Evolutionary conservation across 331 rosid genomes (phyloP).

Genomic region (Malus hybrid): DNA sequence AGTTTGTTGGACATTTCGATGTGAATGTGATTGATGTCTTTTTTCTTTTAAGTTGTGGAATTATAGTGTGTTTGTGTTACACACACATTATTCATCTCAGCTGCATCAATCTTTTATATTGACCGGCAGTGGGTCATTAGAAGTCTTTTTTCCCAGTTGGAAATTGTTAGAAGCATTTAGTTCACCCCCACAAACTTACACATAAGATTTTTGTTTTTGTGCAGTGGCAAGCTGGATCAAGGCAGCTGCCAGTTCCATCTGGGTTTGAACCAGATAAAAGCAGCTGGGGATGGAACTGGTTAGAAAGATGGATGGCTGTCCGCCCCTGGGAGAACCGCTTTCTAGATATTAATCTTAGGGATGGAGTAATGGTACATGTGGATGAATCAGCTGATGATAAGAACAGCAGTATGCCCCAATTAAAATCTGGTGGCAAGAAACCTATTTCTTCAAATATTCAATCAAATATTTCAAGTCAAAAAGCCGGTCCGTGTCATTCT

Average conservation of each 20-base stretch:
- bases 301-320: conserved; percentile 99
- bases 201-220: conserved; percentile 1
- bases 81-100: background rate
- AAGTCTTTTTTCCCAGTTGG: background rate
- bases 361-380: conserved; percentile 50
- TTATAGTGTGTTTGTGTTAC: background rate
- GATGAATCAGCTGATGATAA: conserved; percentile 43
- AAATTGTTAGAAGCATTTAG: background rate
- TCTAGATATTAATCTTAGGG: conserved; percentile 66
- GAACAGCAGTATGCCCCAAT: conserved; percentile 26
- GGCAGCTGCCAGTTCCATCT: conserved; percentile 59
- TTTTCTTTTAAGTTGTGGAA: background rate
- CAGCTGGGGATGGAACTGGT: conserved; percentile 99
- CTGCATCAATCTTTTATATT: background rate
- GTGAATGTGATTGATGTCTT: background rate
- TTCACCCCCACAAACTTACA: background rate
- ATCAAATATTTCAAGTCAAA: conserved; percentile 40
- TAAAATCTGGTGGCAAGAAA: conserved; percentile 40
- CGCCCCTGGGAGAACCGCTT: conserved; percentile 98
- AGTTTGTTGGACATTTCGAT: background rate
- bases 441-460: conserved; percentile 17
- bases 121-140: background rate
- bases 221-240: conserved; percentile 99
- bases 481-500: conserved; percentile 41
- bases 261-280: conserved; percentile 92